Evolutionary conservation across 2,329 filamentous ascomycete genomes (phyloP), one percentile per base, ranked within the genome.

Genomic region (Xylaria sp.): DNA sequence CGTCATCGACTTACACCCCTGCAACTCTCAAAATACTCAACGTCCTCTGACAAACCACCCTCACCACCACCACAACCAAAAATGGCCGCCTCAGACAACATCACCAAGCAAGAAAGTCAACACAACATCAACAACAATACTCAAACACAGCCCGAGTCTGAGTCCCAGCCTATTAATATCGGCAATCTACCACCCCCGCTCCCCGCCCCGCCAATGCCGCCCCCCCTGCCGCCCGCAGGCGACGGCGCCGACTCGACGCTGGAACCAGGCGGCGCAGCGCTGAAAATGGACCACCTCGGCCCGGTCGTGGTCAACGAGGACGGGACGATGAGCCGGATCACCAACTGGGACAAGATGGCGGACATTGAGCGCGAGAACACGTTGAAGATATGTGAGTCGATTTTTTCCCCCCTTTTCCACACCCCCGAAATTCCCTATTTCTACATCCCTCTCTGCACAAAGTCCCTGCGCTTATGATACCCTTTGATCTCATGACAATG

Each of bases 261-360:
- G 23, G 74, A 75, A 67, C 78, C 78, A 52, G 73, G 74, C 57
- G 74, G 74, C 53, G 81, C 90, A 45, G 85, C 83, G 52, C 83
- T 93, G 31, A 56, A 57, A 3, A 42, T 67, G 8, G 89, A 92
- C 71, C 83, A 86, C 64, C 78, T 93, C 23, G 90, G 91, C 0
- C 91, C 91, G 1, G 80, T 93, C 70, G 89, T 94, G 1, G 87
- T 93, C 57, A 90, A 92, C 74, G 79, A 81, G 64, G 89, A 94
- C 75, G 91, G 91, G 19, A 88, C 88, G 8, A 75, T 92, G 68
- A 87, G 87, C 60, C 83, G 90, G 35, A 90, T 94, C 69, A 78
- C 83, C 37, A 93, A 94, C 75, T 94, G 90, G 90, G 80, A 78
- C 8, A 79, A 87, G 67, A 92, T 93, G 90, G 84, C 84, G 2